Evolutionary conservation across 2,329 filamentous ascomycete genomes (phyloP).

Genomic region (Aspergillus sp.): DNA sequence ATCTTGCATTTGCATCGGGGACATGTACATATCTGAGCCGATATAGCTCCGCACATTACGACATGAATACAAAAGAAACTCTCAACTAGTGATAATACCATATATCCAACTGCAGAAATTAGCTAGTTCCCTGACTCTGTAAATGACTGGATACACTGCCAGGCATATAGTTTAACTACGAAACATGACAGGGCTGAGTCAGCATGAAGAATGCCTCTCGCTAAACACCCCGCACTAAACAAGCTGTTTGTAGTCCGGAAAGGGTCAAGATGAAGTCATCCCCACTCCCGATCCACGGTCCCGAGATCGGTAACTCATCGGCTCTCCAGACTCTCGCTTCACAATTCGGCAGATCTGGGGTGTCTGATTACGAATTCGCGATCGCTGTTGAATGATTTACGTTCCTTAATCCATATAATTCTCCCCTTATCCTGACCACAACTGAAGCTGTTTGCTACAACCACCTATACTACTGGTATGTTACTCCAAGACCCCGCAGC

Average conservation of each 20-base stretch:
- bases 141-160: no score
- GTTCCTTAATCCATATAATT: background rate
- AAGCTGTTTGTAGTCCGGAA: no score
- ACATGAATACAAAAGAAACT: no score
- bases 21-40: conserved; percentile 6
- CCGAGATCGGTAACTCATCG: conserved; percentile 20
- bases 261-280: background rate
- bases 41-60: background rate
- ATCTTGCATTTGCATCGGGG: background rate
- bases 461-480: background rate
- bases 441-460: no score
- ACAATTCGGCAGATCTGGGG: conserved; percentile 19
- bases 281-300: background rate
- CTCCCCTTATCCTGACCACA: background rate
- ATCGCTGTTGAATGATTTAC: background rate
- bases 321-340: conserved; percentile 19
- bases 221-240: no score
- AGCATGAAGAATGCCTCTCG: no score
- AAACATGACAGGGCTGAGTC: no score
- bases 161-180: no score
- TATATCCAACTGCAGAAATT: no score
- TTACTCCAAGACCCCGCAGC: no score
- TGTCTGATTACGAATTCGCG: background rate
- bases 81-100: no score
- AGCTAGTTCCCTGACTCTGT: no score